Evolutionary conservation across 768 basidiomycete genomes (phyloP).

Genomic region (Mycena galopus): DNA sequence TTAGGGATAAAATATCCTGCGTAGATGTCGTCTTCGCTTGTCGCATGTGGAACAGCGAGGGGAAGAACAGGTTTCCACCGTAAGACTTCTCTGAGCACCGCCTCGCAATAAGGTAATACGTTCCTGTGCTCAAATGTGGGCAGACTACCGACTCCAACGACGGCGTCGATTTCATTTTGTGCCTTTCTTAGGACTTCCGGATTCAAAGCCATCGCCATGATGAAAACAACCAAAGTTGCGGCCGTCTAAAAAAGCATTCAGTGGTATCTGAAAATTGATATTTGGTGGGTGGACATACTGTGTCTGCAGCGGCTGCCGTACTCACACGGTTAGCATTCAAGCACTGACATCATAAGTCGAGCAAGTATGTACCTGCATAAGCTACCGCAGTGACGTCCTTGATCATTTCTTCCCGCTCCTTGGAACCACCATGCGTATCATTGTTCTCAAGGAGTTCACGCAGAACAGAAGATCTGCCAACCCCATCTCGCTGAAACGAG

Average conservation of each 20-base stretch:
- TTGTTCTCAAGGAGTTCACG: too few species aligned
- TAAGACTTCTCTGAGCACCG: conserved; percentile 25
- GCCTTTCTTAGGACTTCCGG: conserved; percentile 44
- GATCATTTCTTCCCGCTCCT: too few species aligned
- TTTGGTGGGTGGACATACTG: neutral
- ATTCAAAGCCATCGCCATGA: conserved; percentile 43
- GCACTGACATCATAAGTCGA: too few species aligned
- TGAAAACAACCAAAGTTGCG: conserved; percentile 36
- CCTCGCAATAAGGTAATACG: conserved; percentile 13
- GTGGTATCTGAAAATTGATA: neutral
- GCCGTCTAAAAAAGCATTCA: conserved; percentile 33
- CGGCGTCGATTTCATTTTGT: conserved; percentile 42
- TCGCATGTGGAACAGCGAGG: too few species aligned
- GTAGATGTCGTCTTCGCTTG: too few species aligned
- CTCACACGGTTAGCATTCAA: too few species aligned
- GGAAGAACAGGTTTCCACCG: too few species aligned
- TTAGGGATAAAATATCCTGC: conserved; percentile 49
- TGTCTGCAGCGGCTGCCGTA: conserved; percentile 3
- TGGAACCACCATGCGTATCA: too few species aligned
- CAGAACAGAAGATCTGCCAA: too few species aligned
- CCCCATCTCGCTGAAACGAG: too few species aligned
- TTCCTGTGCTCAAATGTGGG: conserved; percentile 44
- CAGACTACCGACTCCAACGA: conserved; percentile 43
- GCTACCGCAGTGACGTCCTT: too few species aligned
- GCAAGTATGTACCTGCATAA: too few species aligned